phyloP scores from a whole-genome alignment of 2,329 filamentous ascomycete species.

The Teratosphaeria nubilosa region DNA sequence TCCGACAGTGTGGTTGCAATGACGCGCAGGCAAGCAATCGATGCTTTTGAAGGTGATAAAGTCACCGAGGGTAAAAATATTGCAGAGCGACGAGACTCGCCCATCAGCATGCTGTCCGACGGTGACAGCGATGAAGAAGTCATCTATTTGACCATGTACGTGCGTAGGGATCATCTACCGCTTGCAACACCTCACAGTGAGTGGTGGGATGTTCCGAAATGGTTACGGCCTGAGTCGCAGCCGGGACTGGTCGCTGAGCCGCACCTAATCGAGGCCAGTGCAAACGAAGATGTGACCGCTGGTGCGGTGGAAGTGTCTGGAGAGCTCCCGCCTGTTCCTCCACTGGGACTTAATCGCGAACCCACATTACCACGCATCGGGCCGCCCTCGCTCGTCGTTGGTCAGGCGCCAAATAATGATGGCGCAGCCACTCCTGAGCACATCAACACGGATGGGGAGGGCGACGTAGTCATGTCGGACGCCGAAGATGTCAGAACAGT shows the following conservation, averaged over 20 bases:
- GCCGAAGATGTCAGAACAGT: conserved; percentile 9
- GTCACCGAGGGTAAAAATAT: background rate
- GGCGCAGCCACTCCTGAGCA: conserved; percentile 3
- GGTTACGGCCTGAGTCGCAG: background rate
- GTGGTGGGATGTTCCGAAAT: background rate
- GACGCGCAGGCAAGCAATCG: conserved; percentile 43
- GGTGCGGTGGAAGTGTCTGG: background rate
- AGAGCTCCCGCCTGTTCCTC: conserved; percentile 1
- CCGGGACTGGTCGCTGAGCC: background rate
- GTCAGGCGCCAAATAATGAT: background rate
- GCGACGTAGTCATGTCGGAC: conserved; percentile 23
- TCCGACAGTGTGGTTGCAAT: conserved; percentile 43
- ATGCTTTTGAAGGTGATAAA: conserved; percentile 27
- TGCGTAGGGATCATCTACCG: conserved; percentile 9
- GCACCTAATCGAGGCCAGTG: background rate
- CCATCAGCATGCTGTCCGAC: conserved; percentile 10
- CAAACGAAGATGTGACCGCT: background rate
- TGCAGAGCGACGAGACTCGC: conserved; percentile 10
- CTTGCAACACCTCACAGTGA: background rate
- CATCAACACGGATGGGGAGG: conserved; percentile 29
- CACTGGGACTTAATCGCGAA: background rate
- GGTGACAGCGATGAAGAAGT: conserved; percentile 10
- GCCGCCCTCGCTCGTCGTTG: background rate
- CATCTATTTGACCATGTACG: conserved; percentile 17
- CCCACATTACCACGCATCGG: background rate